Conservation (phyloP, 2,329 filamentous ascomycete genomes). For the Xylariaceae sp. region DNA sequence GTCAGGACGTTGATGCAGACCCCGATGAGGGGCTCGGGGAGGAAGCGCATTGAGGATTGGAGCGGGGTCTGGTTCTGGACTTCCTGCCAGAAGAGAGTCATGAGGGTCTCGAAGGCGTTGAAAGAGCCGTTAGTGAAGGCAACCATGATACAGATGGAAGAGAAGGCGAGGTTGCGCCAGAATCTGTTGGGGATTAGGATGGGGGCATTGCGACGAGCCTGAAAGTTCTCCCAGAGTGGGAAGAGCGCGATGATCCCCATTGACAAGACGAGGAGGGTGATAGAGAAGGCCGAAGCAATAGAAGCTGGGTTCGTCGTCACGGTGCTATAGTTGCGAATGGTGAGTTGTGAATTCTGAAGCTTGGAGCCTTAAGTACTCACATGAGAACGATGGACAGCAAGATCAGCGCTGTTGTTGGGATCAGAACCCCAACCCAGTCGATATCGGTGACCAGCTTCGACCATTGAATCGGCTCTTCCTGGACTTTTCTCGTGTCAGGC, state of each 20-base stretch:
- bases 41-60: slow-evolving; percentile 14
- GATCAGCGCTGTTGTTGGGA: slow-evolving; percentile 3
- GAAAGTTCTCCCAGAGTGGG: slow-evolving; percentile 35
- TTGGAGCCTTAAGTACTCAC: no score
- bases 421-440: slow-evolving; percentile 3
- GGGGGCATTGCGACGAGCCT: not conserved
- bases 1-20: not conserved
- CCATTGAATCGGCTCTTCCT: not conserved
- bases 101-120: not conserved
- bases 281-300: slow-evolving; percentile 13
- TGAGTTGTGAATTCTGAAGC: not conserved
- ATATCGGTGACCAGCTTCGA: slow-evolving; percentile 1
- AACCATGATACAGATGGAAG: slow-evolving; percentile 2
- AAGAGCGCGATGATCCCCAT: slow-evolving; percentile 40
- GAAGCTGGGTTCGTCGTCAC: no score
- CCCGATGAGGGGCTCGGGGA: not conserved
- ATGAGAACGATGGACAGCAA: slow-evolving; percentile 3
- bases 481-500: not conserved
- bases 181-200: not conserved
- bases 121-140: not conserved
- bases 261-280: slow-evolving; percentile 36
- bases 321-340: not conserved
- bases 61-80: slow-evolving; percentile 40
- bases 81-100: slow-evolving; percentile 24
- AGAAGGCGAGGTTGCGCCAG: slow-evolving; percentile 1